Conservation (phyloP, 2,329 filamentous ascomycete genomes). For the Colletotrichum chrysophilum region DNA sequence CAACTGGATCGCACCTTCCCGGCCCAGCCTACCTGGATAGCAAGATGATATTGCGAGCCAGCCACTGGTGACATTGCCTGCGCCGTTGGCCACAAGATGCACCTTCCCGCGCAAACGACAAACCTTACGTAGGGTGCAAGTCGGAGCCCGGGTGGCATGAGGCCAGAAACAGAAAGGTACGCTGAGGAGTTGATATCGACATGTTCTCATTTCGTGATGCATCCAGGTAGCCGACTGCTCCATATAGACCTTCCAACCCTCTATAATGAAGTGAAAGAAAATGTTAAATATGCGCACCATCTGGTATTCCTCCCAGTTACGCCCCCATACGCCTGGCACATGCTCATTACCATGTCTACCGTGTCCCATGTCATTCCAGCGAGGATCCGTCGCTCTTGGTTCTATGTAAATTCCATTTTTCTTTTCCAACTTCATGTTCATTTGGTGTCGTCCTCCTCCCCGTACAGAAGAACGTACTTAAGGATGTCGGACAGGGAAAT, state of each 20-base stretch:
- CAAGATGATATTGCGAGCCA: not conserved
- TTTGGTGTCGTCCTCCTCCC: constrained; percentile 62
- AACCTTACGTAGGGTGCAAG: not conserved
- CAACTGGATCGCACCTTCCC: not conserved
- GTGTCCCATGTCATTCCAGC: constrained; percentile 21
- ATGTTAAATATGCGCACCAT: constrained; percentile 12
- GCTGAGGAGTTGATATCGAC: not conserved
- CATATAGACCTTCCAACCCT: constrained; percentile 1
- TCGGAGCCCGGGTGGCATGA: not conserved
- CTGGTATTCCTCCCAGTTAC: constrained; percentile 23
- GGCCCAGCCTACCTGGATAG: not conserved
- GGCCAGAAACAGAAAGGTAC: not conserved
- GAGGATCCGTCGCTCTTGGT: constrained; percentile 20
- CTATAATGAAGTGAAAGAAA: constrained; percentile 20
- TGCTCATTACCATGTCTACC: constrained; percentile 27
- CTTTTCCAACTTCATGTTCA: not conserved
- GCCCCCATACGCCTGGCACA: constrained; percentile 37
- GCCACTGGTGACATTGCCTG: not conserved
- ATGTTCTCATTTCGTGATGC: constrained; percentile 22
- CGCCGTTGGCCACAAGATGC: not conserved
- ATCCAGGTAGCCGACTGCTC: constrained; percentile 8
- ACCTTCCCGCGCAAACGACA: not conserved
- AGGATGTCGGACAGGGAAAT: constrained; percentile 96
- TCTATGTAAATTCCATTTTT: constrained; percentile 19
- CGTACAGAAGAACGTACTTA: constrained; percentile 87